These are phyloP conservation scores for Monascus purpureus DNA, from an alignment of 495 filamentous ascomycete species.

Conservation along the genomic window DNA sequence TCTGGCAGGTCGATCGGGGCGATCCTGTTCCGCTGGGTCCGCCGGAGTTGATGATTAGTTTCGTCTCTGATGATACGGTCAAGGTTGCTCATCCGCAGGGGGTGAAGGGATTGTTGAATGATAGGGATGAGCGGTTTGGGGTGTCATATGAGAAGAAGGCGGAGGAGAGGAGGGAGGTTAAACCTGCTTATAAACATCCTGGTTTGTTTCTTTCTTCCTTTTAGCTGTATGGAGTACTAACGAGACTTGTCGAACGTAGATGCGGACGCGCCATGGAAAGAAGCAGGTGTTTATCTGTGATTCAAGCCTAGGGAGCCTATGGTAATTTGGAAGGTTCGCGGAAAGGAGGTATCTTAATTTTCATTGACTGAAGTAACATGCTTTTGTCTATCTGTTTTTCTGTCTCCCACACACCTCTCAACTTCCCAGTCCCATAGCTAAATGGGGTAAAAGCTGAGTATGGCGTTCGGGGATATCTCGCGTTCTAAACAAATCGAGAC, in stretches of 20 bases:
- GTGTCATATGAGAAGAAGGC: conserved; percentile 46
- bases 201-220: conserved; percentile 18
- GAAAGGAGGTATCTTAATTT: background rate
- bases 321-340: too few relatives aligned
- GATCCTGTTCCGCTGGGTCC: conserved; percentile 58
- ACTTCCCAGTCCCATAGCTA: conserved; percentile 36
- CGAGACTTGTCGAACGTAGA: too few relatives aligned
- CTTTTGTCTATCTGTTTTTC: too few relatives aligned
- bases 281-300: too few relatives aligned
- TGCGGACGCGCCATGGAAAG: conserved; percentile 35
- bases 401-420: conserved; percentile 33
- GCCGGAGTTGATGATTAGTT: conserved; percentile 69
- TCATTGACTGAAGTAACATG: too few relatives aligned
- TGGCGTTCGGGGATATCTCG: conserved; percentile 26
- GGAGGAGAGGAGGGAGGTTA: conserved; percentile 47
- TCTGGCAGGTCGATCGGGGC: conserved; percentile 81
- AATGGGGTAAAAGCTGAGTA: conserved; percentile 34
- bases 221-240: background rate
- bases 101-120: conserved; percentile 43
- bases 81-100: conserved; percentile 41
- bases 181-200: conserved; percentile 41
- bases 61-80: conserved; percentile 42
- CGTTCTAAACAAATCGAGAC: conserved; percentile 8
- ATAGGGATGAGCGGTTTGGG: conserved; percentile 54
- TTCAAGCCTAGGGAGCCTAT: too few relatives aligned